Percentiles rank a stretch among this genome's conserved stretches.
These are phyloP conservation scores for Candida koratica DNA, from an alignment of 805 yeast genomes.

Conservation along the genomic window DNA sequence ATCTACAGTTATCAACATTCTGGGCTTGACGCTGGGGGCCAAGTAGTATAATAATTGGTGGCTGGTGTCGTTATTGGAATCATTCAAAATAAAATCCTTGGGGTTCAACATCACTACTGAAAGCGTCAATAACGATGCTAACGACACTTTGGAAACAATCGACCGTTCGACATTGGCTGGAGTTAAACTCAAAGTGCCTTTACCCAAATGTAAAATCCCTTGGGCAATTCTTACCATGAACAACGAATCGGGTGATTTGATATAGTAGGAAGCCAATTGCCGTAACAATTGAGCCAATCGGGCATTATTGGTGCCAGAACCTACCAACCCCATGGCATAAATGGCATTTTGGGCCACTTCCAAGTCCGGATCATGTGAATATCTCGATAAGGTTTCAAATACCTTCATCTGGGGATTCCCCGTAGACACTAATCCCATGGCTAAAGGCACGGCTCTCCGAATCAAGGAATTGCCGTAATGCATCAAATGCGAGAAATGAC, in stretches of 20 bases:
- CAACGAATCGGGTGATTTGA: constrained; percentile 83
- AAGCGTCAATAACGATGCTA: constrained; percentile 85
- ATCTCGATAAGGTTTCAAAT: constrained; percentile 91
- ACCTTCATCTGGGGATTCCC: constrained; percentile 96
- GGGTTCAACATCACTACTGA: constrained; percentile 85
- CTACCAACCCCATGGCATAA: constrained; percentile 95
- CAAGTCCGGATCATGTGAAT: constrained; percentile 91
- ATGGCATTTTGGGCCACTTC: constrained; percentile 94
- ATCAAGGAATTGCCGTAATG: constrained; percentile 93
- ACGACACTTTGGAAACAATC: constrained; percentile 79
- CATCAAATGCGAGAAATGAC: constrained; percentile 96
- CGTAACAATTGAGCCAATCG: constrained; percentile 93
- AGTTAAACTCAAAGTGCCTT: constrained; percentile 86
- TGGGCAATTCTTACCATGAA: constrained; percentile 94
- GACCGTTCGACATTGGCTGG: constrained; percentile 89
- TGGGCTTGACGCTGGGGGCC: constrained; percentile 86
- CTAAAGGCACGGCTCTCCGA: constrained; percentile 92
- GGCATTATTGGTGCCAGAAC: constrained; percentile 98
- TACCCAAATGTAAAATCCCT: constrained; percentile 92
- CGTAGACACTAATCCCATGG: constrained; percentile 93
- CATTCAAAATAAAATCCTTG: constrained; percentile 68
- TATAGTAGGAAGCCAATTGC: constrained; percentile 90
- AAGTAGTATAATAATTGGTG: constrained; percentile 83
- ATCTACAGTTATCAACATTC: constrained; percentile 89
- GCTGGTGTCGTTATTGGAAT: constrained; percentile 43